phyloP scores from a whole-genome alignment of 768 basidiomycete species.

The Mycena olivaceomarginata region DNA sequence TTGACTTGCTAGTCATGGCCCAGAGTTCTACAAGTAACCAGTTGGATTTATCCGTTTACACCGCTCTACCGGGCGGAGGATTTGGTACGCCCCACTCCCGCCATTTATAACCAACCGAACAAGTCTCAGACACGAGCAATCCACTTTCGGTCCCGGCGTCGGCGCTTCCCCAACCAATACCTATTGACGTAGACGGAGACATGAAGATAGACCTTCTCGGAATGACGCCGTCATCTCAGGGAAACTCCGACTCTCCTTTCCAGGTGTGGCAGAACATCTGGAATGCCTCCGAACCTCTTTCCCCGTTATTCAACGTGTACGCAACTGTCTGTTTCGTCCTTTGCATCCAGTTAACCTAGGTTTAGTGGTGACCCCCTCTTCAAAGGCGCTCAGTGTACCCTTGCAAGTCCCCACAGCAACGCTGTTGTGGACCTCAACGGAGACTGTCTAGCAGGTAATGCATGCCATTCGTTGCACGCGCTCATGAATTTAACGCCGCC shows the following conservation, averaged over 20 bases:
- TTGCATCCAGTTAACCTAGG: not conserved
- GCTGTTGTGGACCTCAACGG: conserved; percentile 96
- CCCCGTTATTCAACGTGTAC: conserved; percentile 82
- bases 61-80: conserved; percentile 75
- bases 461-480: no score
- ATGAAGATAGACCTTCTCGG: conserved; percentile 94
- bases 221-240: conserved; percentile 64
- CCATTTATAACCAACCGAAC: conserved; percentile 1
- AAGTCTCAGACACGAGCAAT: conserved; percentile 58
- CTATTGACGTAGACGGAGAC: conserved; percentile 91
- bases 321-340: not conserved
- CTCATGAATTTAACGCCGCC: no score
- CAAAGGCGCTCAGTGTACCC: conserved; percentile 77
- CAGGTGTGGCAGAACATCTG: conserved; percentile 90
- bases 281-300: conserved; percentile 73
- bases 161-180: conserved; percentile 85
- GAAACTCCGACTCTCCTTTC: conserved; percentile 61
- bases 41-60: conserved; percentile 83
- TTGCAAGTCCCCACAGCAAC: conserved; percentile 95
- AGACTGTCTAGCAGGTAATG: conserved; percentile 85
- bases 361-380: conserved; percentile 77
- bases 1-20: conserved; percentile 94
- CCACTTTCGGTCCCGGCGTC: conserved; percentile 78
- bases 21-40: conserved; percentile 67
- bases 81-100: conserved; percentile 70